Conservation (phyloP, 495 filamentous ascomycete genomes). For the Xylaria bambusicola region DNA sequence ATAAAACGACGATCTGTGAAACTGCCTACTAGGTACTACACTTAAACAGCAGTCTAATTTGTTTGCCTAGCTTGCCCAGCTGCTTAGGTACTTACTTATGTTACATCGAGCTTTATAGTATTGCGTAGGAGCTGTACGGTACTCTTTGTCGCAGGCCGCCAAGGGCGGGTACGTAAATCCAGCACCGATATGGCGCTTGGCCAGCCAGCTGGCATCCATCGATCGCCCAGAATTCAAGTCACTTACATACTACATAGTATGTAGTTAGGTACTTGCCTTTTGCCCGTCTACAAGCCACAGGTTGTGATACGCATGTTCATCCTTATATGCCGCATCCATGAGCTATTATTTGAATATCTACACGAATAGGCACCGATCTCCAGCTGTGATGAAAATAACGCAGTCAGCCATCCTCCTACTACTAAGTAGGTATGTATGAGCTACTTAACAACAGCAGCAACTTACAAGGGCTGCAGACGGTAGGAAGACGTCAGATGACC, state of each 20-base stretch:
- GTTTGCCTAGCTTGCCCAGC: neutral
- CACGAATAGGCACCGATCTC: neutral
- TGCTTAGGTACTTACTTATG: too few relatives aligned
- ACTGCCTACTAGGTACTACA: too few relatives aligned
- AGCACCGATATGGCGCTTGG: too few relatives aligned
- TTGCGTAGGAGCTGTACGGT: neutral
- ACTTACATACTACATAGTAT: too few relatives aligned
- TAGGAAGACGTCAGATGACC: slow-evolving; percentile 1
- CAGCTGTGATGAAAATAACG: slow-evolving; percentile 8
- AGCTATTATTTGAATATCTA: slow-evolving; percentile 9
- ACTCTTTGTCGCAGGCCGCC: neutral
- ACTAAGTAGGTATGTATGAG: too few relatives aligned
- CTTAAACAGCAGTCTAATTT: too few relatives aligned
- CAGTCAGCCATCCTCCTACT: neutral
- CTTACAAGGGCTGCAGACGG: neutral
- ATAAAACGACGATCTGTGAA: too few relatives aligned
- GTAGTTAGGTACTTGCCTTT: neutral
- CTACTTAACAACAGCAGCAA: neutral
- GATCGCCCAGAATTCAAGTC: neutral
- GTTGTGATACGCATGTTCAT: too few relatives aligned
- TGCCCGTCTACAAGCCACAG: neutral
- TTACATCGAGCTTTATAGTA: too few relatives aligned
- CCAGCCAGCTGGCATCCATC: neutral
- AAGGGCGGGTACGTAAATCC: neutral
- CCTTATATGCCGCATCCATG: neutral